Evolutionary conservation across 352 stramenopile species (phyloP), one percentile per base, ranked within the genome.

Genomic region (Vaucheria bursata): DNA sequence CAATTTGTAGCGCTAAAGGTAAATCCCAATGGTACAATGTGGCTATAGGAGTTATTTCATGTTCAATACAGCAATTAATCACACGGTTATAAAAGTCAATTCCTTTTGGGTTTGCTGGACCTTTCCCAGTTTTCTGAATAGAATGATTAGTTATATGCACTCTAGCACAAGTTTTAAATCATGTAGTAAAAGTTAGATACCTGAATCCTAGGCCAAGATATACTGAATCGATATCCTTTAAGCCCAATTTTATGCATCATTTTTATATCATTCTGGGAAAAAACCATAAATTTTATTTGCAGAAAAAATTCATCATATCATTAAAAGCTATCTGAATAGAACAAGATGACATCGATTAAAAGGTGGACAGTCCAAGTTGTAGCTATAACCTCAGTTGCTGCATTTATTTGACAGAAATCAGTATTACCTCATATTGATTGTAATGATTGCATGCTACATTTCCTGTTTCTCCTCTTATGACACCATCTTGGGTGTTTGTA

Each of bases 21-120:
- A 97, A 78, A 85, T 97, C 94, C 94, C 94, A 97, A 85, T 98
- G 94, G 82, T 96, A 97, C 1, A 98, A 79, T 25, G 93, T 97
- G n/a, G 97, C 79, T 8, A 71, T 33, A n/a, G 94, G 92, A 53
- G 88, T 87, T 75, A 97, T 97, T 78, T 81, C 86, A 49, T 88
- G 67, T 0, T 71, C 80, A 1, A 88, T 49, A 0, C 97, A 85
- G 35, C 87, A 86, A 82, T 97, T 89, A 67, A 97, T 92, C 0
- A 98, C 49, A 2, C 85, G 77, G 80, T 96, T 91, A 86, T 98
- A 98, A 86, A 97, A 97, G 0, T 86, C 86, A 64, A 98, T 87
- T 4, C 93, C 93, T 2, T 87, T 78, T 71, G 89, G 83, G 85
- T 97, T 97, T 49, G 93, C 85, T 32, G 83, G 76, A 0, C 76